Conservation (phyloP, 2,329 filamentous ascomycete species). For the Fusarium cyanostomum region DNA sequence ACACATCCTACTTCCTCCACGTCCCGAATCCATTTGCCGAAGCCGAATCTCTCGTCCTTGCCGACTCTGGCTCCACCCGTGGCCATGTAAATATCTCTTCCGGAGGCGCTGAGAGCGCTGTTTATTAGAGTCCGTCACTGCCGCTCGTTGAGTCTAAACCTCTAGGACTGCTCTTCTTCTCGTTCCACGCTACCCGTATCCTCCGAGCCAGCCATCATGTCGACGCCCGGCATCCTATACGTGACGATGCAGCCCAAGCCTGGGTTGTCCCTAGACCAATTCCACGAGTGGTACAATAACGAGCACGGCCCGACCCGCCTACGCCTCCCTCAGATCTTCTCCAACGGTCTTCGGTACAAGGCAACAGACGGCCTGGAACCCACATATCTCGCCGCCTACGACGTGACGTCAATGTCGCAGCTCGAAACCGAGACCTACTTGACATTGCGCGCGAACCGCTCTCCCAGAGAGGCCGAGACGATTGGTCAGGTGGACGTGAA, state of each 20-base stretch:
- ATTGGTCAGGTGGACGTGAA: conserved; percentile 71
- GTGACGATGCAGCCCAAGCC: conserved; percentile 86
- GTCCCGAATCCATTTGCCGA: conserved; percentile 46
- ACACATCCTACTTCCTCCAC: conserved; percentile 30
- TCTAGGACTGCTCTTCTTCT: neutral
- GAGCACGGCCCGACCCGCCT: conserved; percentile 87
- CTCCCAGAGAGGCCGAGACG: conserved; percentile 61
- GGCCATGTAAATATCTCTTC: conserved; percentile 43
- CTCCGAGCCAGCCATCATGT: conserved; percentile 40
- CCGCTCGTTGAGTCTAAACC: neutral
- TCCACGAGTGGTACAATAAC: conserved; percentile 95
- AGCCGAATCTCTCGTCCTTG: conserved; percentile 35
- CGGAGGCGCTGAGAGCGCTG: conserved; percentile 22
- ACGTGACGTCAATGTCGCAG: conserved; percentile 77
- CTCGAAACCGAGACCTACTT: conserved; percentile 77
- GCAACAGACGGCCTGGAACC: conserved; percentile 71
- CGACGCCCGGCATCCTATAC: conserved; percentile 75
- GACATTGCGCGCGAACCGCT: conserved; percentile 67
- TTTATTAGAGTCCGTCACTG: conserved; percentile 2
- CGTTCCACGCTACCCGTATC: neutral
- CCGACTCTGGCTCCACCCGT: conserved; percentile 33
- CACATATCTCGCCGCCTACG: conserved; percentile 82
- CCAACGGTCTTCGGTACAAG: conserved; percentile 81
- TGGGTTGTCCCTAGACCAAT: conserved; percentile 71
- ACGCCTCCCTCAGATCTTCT: conserved; percentile 75